phyloP scores from a whole-genome alignment of 179 eudicot genomes.

The Actinidia arguta region DNA sequence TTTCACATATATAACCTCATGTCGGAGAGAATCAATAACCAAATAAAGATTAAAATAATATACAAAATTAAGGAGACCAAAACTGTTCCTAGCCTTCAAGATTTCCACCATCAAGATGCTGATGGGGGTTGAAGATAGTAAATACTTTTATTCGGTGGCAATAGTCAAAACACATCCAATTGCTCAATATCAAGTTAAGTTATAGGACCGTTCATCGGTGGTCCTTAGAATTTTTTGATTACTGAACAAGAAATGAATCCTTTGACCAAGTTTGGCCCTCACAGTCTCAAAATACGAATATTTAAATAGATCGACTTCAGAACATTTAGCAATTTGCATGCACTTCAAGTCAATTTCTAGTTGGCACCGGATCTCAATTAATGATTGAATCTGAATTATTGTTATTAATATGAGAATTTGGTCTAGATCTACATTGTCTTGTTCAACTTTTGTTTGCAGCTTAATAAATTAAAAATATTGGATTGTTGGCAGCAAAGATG shows the following conservation, averaged over 20 bases:
- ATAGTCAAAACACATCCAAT: too few relatives aligned
- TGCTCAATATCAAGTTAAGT: too few relatives aligned
- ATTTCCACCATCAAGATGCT: too few relatives aligned
- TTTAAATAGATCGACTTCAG: background rate
- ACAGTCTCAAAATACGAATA: background rate
- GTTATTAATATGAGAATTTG: too few relatives aligned
- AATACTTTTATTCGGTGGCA: background rate
- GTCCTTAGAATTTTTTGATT: background rate
- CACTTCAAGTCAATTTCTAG: background rate
- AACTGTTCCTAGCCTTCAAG: too few relatives aligned
- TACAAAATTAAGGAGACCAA: too few relatives aligned
- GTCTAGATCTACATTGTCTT: background rate
- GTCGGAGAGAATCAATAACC: too few relatives aligned
- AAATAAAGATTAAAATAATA: too few relatives aligned
- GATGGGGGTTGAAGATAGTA: background rate
- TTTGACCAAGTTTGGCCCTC: slow-evolving; percentile 7
- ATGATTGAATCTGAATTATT: too few relatives aligned
- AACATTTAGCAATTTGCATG: background rate
- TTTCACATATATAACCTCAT: too few relatives aligned
- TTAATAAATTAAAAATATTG: background rate
- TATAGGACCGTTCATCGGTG: too few relatives aligned
- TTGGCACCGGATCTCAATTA: too few relatives aligned
- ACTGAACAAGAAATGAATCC: background rate
- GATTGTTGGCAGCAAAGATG: background rate
- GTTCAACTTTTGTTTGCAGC: background rate